phyloP scores from a whole-genome alignment of 441 rosid species.

The Kokia cookei region DNA sequence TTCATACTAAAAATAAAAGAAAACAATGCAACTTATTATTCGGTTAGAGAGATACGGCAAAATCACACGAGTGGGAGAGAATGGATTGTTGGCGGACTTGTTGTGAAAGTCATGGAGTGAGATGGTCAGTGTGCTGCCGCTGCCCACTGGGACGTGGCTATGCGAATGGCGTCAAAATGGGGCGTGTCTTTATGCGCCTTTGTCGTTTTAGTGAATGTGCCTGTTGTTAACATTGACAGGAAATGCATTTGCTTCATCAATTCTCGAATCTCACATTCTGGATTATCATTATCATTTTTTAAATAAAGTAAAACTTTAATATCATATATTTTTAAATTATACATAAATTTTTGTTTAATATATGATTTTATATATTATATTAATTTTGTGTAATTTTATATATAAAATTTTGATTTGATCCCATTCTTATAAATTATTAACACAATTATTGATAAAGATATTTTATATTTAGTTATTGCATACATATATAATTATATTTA shows the following conservation, averaged over 20 bases:
- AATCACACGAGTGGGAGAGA: not conserved
- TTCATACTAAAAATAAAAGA: not conserved
- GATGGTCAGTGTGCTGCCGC: not conserved
- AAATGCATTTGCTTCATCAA: not conserved
- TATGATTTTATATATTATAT: no score
- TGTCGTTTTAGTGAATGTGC: not conserved
- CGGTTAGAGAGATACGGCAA: not conserved
- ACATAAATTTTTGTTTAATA: no score
- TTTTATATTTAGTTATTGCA: no score
- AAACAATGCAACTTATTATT: not conserved
- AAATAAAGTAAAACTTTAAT: no score
- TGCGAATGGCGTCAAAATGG: not conserved
- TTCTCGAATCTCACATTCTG: no score
- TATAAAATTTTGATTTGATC: no score
- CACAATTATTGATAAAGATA: no score
- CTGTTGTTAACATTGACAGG: not conserved
- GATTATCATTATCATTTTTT: no score
- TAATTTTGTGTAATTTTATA: no score
- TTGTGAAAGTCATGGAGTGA: constrained; percentile 1
- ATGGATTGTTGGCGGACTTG: constrained; percentile 3
- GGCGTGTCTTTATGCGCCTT: not conserved
- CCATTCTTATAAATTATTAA: no score
- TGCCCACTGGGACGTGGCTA: not conserved
- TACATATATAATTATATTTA: no score
- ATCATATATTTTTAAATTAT: no score